Evolutionary conservation across 768 basidiomycete species (phyloP).

Genomic region (Termitomyces sp.): DNA sequence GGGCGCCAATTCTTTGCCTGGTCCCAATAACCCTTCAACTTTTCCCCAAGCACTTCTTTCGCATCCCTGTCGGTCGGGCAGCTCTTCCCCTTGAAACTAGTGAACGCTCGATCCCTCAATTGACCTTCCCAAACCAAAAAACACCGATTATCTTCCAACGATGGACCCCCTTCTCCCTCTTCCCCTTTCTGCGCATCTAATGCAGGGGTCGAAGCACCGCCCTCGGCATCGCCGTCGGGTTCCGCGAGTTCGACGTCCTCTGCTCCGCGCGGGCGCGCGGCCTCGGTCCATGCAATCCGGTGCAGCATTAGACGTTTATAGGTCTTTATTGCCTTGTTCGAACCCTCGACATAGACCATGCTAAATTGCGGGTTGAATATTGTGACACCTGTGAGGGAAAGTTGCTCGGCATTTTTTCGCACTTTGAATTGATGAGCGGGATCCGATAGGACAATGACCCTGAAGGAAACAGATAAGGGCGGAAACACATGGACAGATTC

Average conservation of each 20-base stretch:
- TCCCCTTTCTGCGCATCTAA: slow-evolving; percentile 10
- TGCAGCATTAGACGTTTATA: slow-evolving; percentile 85
- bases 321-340: slow-evolving; percentile 74
- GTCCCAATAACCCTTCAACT: slow-evolving; percentile 91
- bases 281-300: slow-evolving; percentile 93
- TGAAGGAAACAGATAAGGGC: slow-evolving; percentile 21
- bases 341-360: slow-evolving; percentile 93
- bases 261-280: slow-evolving; percentile 70
- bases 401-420: slow-evolving; percentile 92
- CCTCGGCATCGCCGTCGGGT: slow-evolving; percentile 36
- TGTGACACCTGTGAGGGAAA: slow-evolving; percentile 81
- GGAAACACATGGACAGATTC: neutral
- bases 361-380: slow-evolving; percentile 88
- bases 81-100: slow-evolving; percentile 70
- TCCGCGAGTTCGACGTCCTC: slow-evolving; percentile 68
- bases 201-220: slow-evolving; percentile 25
- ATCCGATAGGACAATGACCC: slow-evolving; percentile 85
- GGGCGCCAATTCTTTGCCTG: slow-evolving; percentile 87
- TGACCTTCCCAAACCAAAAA: slow-evolving; percentile 92
- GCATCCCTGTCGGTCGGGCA: slow-evolving; percentile 84
- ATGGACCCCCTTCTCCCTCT: slow-evolving; percentile 30
- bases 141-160: slow-evolving; percentile 86
- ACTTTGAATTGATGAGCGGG: slow-evolving; percentile 95
- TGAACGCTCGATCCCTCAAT: slow-evolving; percentile 78
- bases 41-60: slow-evolving; percentile 81